These are phyloP conservation scores for Dendrocalamus latiflorus DNA, from an alignment of 202 grass and related monocot genomes.

Conservation along the genomic window DNA sequence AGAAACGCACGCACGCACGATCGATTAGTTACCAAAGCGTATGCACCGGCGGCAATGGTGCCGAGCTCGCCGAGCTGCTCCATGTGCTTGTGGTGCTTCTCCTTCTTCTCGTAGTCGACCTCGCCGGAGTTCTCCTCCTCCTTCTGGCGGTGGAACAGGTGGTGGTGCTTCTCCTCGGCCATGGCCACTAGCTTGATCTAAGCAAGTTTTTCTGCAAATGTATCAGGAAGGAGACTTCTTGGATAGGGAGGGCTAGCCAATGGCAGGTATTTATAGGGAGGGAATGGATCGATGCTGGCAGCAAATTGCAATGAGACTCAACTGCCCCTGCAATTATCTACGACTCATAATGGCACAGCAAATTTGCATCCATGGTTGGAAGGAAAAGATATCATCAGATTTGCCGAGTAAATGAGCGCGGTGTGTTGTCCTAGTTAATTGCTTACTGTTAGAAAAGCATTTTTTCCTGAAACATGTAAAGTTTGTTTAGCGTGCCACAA, in stretches of 20 bases:
- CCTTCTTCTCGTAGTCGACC: conserved; percentile 53
- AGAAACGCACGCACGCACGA: no score
- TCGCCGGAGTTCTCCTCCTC: conserved; percentile 35
- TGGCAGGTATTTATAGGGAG: conserved; percentile 3
- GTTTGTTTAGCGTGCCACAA: background rate
- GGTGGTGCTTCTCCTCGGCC: conserved; percentile 50
- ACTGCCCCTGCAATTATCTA: background rate
- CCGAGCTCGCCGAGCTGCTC: conserved; percentile 46
- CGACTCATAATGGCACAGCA: background rate
- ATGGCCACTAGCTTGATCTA: background rate
- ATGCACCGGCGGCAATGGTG: conserved; percentile 49
- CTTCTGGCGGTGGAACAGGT: conserved; percentile 59
- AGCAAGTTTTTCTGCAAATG: background rate
- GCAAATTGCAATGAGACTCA: background rate
- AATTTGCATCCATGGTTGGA: background rate
- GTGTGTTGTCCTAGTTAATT: background rate
- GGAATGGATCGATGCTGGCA: background rate
- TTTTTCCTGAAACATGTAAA: background rate
- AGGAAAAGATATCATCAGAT: background rate
- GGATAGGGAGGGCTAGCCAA: background rate
- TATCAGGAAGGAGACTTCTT: background rate
- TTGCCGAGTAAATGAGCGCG: background rate
- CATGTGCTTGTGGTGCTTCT: conserved; percentile 63
- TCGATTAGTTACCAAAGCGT: conserved; percentile 34
- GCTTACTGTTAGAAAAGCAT: background rate